Percentiles rank a stretch among this genome's conserved stretches.
These are phyloP conservation scores for Beauveria scarabaeidicola DNA, from an alignment of 2,329 filamentous ascomycete species.

Conservation along the genomic window DNA sequence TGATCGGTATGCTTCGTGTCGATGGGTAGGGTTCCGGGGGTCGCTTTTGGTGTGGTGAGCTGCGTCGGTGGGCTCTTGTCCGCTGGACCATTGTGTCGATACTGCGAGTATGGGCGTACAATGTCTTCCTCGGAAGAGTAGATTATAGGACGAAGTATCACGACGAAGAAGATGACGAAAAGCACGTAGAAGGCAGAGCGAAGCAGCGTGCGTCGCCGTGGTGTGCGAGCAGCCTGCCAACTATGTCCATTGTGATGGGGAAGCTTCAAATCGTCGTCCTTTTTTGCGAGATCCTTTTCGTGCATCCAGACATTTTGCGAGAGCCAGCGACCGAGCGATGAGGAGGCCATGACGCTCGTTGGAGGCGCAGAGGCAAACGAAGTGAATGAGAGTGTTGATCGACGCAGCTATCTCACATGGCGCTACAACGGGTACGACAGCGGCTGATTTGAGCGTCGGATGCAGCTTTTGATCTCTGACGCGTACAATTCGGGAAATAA, in stretches of 20 bases:
- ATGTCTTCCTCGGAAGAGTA: slow-evolving; percentile 5
- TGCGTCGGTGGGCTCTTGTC: background rate
- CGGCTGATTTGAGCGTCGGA: background rate
- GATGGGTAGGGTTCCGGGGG: background rate
- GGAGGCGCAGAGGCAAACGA: background rate
- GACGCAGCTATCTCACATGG: background rate
- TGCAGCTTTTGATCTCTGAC: background rate
- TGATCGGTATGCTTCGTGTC: slow-evolving; percentile 8
- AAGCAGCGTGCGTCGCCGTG: slow-evolving; percentile 44
- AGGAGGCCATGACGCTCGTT: slow-evolving; percentile 3
- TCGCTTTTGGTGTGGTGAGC: slow-evolving; percentile 4
- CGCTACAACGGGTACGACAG: background rate
- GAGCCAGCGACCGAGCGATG: slow-evolving; percentile 16
- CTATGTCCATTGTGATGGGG: slow-evolving; percentile 19
- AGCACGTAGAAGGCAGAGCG: slow-evolving; percentile 40
- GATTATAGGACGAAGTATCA: slow-evolving; percentile 40
- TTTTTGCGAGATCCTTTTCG: slow-evolving; percentile 51
- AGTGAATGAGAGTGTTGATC: background rate
- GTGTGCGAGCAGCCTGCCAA: slow-evolving; percentile 35
- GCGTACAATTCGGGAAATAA: background rate
- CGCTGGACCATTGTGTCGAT: background rate
- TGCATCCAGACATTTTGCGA: slow-evolving; percentile 35
- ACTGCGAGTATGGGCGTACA: slow-evolving; percentile 5
- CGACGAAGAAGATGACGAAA: slow-evolving; percentile 45
- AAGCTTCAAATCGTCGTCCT: slow-evolving; percentile 44